Base-by-base conservation (phyloP, 768 basidiomycete species). In the Leccinum olivaceopallidum region DNA sequence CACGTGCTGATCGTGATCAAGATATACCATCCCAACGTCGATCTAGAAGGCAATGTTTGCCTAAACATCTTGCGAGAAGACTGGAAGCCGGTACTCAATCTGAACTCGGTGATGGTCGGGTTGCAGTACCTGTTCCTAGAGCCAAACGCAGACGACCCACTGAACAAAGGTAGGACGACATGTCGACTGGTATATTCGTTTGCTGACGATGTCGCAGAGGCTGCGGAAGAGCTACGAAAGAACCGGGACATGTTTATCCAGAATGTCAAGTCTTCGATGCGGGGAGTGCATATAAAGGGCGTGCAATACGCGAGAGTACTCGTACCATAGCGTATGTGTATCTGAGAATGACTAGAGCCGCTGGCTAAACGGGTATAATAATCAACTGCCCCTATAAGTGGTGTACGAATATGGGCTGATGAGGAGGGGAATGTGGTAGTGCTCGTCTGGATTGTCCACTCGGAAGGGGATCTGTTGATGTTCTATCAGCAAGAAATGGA, bases 21-120 rank as follows among this genome's bases (percentile, higher is more conserved):
- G 96, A 98, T 98, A 71, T 99, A 99, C 75, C 97, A 99, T 73
- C 97, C 97, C 1, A 99, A 99, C 70, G 89, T 99, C 56, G 97
- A 99, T 75, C 83, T 97, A 39, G 94, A 98, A 72, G 97, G 97
- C 50, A 98, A 98, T 67, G 96, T 99, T 51, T 99, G 97, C 80
- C 76, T 99, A 68, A 98, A 98, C 77, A 98, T 98, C 73, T 84
- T 98, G 60, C 87, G 97, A 73, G 97, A 99, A 80, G 97, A 99
- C 78, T 99, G 97, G 97, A 99, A 99, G 72, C 97, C 97, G 6
- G 97, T 99, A 4, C 80, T 99, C 48, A 98, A 98, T 76, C 81
- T 99, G 56, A 98, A 95, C 73, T 93, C 95, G 32, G 94, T 99
- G 64, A 96, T 98, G 94, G 93, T 98, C 61, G 97, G 97, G 39